A percentile compares a stretch with the other conserved stretches of the same genome.
Evolutionary conservation across 768 basidiomycete genomes (phyloP).

Genomic region (Chalciporus chontae): DNA sequence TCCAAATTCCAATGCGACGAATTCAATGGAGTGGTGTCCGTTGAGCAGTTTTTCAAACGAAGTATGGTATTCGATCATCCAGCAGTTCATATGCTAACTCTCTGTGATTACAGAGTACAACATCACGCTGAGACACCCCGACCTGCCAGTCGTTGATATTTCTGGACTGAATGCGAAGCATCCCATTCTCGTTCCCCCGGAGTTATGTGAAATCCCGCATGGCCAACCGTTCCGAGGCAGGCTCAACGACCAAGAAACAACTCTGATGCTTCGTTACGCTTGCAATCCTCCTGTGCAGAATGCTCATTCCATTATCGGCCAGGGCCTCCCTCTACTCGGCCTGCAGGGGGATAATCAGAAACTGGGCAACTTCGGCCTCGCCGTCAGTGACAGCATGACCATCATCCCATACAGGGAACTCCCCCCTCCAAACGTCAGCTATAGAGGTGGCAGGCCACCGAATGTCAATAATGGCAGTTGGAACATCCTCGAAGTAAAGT

Average conservation of each 20-base stretch:
- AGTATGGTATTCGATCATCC: conserved; percentile 36
- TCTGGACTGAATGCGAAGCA: conserved; percentile 29
- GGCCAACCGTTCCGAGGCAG: conserved; percentile 60
- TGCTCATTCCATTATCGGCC: conserved; percentile 50
- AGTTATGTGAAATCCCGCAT: conserved; percentile 62
- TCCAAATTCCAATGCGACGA: conserved; percentile 59
- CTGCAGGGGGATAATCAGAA: conserved; percentile 39
- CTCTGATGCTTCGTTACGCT: conserved; percentile 67
- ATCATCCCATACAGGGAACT: conserved; percentile 65
- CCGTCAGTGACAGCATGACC: conserved; percentile 55
- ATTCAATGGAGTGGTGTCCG: conserved; percentile 47
- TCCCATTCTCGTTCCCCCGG: conserved; percentile 54
- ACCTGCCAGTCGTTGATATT: conserved; percentile 58
- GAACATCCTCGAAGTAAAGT: conserved; percentile 74
- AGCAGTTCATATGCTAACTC: conserved; percentile 5
- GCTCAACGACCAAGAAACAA: conserved; percentile 58
- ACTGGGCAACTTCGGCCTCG: conserved; percentile 54
- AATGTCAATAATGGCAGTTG: conserved; percentile 61
- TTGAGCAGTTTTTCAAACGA: conserved; percentile 59
- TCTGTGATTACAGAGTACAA: conserved; percentile 49
- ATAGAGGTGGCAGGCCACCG: conserved; percentile 41
- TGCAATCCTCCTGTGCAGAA: conserved; percentile 61
- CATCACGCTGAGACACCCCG: conserved; percentile 45
- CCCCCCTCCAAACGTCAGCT: conserved; percentile 52
- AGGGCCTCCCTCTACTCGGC: conserved; percentile 59